Percentiles rank a stretch among this genome's conserved stretches.
Conservation (phyloP, 2,329 filamentous ascomycete genomes). For the Colletotrichum trifolii region DNA sequence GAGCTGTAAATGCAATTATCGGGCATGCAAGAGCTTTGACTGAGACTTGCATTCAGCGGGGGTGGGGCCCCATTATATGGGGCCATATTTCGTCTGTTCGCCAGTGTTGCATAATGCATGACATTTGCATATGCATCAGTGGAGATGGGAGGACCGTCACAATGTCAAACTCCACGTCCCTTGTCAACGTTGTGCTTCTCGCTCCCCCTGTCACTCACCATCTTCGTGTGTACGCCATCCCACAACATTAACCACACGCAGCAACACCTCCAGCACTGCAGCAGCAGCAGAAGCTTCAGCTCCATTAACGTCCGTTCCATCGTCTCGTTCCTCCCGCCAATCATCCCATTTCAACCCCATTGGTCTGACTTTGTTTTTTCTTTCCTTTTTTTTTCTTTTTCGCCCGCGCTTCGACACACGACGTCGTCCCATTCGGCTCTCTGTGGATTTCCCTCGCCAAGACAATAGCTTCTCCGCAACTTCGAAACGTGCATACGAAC, state of each 20-base stretch:
- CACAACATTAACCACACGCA: no score
- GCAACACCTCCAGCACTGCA: no score
- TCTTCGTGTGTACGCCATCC: no score
- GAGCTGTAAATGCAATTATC: slow-evolving; percentile 21
- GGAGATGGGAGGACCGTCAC: neutral
- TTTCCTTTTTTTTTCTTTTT: slow-evolving; percentile 5
- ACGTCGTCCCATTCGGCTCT: slow-evolving; percentile 26
- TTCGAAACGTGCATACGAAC: slow-evolving; percentile 25
- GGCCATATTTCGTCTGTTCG: neutral
- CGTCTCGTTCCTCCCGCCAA: slow-evolving; percentile 23
- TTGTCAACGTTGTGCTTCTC: no score
- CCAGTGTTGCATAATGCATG: slow-evolving; percentile 27
- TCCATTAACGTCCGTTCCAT: neutral
- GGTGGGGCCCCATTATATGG: neutral
- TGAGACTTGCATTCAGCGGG: slow-evolving; percentile 30
- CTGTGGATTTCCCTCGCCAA: slow-evolving; percentile 22
- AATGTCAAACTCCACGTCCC: no score
- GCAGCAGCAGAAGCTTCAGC: no score
- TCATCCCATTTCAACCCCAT: slow-evolving; percentile 12
- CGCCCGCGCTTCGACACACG: slow-evolving; percentile 27
- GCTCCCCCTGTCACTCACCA: no score
- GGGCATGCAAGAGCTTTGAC: neutral
- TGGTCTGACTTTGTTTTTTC: neutral
- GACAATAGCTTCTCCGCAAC: slow-evolving; percentile 29
- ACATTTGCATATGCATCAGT: slow-evolving; percentile 28